Evolutionary conservation across 1,284 basidiomycete species (phyloP).

Genomic region (Mycosarcoma maydis): DNA sequence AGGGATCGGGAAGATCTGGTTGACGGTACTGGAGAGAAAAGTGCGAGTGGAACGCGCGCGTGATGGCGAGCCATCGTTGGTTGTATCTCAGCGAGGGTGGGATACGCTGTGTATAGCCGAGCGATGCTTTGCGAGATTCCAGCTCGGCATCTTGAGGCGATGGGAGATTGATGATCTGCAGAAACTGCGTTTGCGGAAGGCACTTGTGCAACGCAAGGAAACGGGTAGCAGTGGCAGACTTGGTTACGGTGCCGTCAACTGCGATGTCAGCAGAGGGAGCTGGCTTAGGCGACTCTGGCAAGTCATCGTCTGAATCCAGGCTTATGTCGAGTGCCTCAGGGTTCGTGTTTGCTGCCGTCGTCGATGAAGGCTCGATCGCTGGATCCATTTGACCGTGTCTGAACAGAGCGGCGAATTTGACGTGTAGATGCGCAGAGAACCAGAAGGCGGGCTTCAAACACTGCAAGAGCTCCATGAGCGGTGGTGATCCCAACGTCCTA

Average conservation of each 20-base stretch:
- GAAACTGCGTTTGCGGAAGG: conserved; percentile 79
- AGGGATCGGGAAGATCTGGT: conserved; percentile 74
- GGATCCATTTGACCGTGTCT: conserved; percentile 5
- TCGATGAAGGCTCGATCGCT: background rate
- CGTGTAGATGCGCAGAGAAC: conserved; percentile 95
- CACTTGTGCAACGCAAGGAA: conserved; percentile 96
- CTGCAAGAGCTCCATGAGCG: conserved; percentile 80
- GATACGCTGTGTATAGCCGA: conserved; percentile 25
- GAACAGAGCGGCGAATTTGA: conserved; percentile 70
- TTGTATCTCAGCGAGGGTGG: conserved; percentile 73
- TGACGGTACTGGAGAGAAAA: conserved; percentile 72
- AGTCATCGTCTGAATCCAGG: conserved; percentile 38
- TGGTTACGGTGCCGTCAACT: background rate
- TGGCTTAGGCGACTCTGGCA: background rate
- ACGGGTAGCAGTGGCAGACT: conserved; percentile 70
- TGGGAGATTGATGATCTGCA: conserved; percentile 67
- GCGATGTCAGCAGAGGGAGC: background rate
- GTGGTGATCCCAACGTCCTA: conserved; percentile 86
- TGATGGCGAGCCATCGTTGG: conserved; percentile 89
- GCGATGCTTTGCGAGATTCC: conserved; percentile 16
- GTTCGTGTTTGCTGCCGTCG: conserved; percentile 10
- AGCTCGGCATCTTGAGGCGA: conserved; percentile 33
- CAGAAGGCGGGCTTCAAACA: conserved; percentile 86
- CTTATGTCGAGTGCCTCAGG: conserved; percentile 51
- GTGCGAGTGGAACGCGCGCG: conserved; percentile 82